Evolutionary conservation across 2,329 filamentous ascomycete species (phyloP).

Genomic region (Cytospora mali): DNA sequence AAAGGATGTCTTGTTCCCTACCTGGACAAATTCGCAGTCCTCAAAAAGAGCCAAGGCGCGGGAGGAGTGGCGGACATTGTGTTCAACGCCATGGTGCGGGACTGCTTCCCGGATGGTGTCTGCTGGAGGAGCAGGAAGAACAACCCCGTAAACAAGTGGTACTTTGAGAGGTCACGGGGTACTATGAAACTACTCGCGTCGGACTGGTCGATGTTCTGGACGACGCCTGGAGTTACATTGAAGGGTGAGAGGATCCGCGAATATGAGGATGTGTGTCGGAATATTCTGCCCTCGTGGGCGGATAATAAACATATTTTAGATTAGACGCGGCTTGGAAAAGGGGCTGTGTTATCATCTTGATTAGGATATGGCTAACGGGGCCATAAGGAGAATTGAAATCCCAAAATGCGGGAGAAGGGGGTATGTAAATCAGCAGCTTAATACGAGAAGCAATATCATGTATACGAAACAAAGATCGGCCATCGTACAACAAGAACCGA

Average conservation of each 20-base stretch:
- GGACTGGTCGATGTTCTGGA: conserved; percentile 99
- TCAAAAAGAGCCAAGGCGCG: conserved; percentile 84
- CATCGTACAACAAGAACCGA: background rate
- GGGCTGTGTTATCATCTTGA: background rate
- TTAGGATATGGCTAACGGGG: background rate
- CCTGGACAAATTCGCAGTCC: conserved; percentile 94
- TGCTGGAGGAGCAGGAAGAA: conserved; percentile 89
- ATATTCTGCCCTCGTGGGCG: conserved; percentile 65
- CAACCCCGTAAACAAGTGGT: conserved; percentile 99
- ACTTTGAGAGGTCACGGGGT: conserved; percentile 87
- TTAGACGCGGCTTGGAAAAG: conserved; percentile 37
- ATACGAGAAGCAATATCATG: background rate
- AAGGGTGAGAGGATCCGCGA: conserved; percentile 61
- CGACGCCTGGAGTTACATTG: conserved; percentile 66
- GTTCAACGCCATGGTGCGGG: conserved; percentile 91
- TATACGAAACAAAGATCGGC: background rate
- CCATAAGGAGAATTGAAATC: no score
- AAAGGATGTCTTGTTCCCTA: conserved; percentile 79
- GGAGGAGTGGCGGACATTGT: conserved; percentile 94
- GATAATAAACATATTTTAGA: conserved; percentile 62
- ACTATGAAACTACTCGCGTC: conserved; percentile 79
- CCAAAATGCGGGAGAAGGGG: no score
- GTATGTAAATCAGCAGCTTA: no score
- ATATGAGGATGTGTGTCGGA: conserved; percentile 75
- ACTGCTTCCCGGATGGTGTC: conserved; percentile 84